These are phyloP conservation scores for Tieghemostelium lacteum DNA, from an alignment of 78 protist genomes.

Conservation along the genomic window DNA sequence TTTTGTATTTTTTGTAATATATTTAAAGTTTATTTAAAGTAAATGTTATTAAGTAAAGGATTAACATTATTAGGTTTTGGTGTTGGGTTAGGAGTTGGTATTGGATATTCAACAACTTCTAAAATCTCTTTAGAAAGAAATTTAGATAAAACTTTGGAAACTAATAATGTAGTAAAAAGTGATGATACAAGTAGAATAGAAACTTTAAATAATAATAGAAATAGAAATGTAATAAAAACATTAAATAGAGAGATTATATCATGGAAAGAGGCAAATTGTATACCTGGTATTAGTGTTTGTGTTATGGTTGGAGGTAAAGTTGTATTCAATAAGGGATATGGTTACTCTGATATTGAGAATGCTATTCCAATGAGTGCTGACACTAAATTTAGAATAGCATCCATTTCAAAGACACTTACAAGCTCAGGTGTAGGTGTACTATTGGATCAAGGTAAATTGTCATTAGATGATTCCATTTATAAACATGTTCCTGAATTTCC, in stretches of 20 bases:
- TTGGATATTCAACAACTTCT: too few species aligned
- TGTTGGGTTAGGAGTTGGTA: too few species aligned
- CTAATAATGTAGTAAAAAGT: too few species aligned
- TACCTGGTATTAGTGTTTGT: slow-evolving; percentile 51
- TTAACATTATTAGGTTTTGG: too few species aligned
- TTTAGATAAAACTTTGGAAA: too few species aligned
- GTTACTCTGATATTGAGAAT: slow-evolving; percentile 53
- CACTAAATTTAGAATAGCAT: slow-evolving; percentile 58
- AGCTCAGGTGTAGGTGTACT: slow-evolving; percentile 31
- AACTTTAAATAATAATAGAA: too few species aligned
- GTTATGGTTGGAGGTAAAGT: slow-evolving; percentile 24
- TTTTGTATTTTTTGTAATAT: too few species aligned
- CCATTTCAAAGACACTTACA: slow-evolving; percentile 46
- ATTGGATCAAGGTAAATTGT: slow-evolving; percentile 20
- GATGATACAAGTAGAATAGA: too few species aligned
- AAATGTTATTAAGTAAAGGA: too few species aligned
- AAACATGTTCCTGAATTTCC: slow-evolving; percentile 25
- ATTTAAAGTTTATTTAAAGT: too few species aligned
- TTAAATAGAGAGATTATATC: slow-evolving; percentile 28
- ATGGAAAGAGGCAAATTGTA: slow-evolving; percentile 28
- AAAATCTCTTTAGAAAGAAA: too few species aligned
- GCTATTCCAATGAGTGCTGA: slow-evolving; percentile 8
- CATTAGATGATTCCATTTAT: slow-evolving; percentile 8
- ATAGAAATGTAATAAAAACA: too few species aligned
- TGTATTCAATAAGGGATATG: slow-evolving; percentile 11